phyloP scores from a whole-genome alignment of 2,329 filamentous ascomycete genomes.

The Diaporthe destruens region DNA sequence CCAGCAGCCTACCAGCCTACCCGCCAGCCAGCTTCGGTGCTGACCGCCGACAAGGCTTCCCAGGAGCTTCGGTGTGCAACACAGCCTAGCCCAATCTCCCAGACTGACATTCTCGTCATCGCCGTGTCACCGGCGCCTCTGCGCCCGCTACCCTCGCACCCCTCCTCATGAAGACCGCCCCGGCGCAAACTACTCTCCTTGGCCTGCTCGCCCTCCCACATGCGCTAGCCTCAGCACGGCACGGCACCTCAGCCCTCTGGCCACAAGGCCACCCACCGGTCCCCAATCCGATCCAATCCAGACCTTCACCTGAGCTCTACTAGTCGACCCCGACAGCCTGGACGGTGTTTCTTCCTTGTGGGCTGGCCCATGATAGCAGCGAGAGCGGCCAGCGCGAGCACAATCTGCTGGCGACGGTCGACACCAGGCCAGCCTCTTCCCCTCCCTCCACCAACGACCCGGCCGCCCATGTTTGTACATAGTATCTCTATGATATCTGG shows the following conservation, averaged over 20 bases:
- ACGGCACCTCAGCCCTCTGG: conserved; percentile 2
- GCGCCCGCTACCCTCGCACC: background rate
- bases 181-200: conserved; percentile 14
- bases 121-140: conserved; percentile 22
- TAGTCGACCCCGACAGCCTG: conserved; percentile 18
- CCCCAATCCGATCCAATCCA: background rate
- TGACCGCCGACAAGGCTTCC: conserved; percentile 31
- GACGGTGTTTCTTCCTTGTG: conserved; percentile 1
- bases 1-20: too few species aligned
- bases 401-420: conserved; percentile 13
- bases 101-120: conserved; percentile 28
- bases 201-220: conserved; percentile 12
- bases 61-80: conserved; percentile 31
- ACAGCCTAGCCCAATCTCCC: conserved; percentile 15
- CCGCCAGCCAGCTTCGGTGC: conserved; percentile 10
- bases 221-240: conserved; percentile 20
- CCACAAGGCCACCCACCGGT: conserved; percentile 11
- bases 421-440: background rate
- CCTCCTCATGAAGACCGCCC: background rate
- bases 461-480: conserved; percentile 3
- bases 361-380: conserved; percentile 5
- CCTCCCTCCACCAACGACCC: conserved; percentile 8
- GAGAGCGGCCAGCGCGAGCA: background rate
- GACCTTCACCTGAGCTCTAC: conserved; percentile 10
- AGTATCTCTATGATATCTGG: conserved; percentile 2